phyloP scores from a whole-genome alignment of 1,284 basidiomycete species.

The Irpex sp. region DNA sequence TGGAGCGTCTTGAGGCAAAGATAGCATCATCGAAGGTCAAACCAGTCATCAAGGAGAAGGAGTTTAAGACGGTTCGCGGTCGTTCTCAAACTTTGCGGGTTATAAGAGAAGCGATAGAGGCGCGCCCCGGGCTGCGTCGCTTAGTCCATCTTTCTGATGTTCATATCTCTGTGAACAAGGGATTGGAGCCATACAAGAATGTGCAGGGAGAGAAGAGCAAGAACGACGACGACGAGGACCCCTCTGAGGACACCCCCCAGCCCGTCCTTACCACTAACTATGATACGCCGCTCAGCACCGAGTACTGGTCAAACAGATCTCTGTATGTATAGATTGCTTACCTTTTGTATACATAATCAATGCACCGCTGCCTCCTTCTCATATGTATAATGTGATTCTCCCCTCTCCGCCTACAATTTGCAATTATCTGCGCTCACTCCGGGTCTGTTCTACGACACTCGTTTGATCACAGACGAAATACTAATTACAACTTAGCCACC shows the following conservation, averaged over 20 bases:
- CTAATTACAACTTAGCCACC: too few relatives aligned
- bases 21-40: slow-evolving; percentile 13
- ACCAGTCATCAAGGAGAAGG: slow-evolving; percentile 4
- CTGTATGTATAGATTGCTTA: too few relatives aligned
- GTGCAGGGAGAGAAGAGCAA: not conserved
- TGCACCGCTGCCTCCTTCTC: too few relatives aligned
- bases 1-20: slow-evolving; percentile 29
- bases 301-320: too few relatives aligned
- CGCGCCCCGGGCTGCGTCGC: slow-evolving; percentile 22
- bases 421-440: too few relatives aligned
- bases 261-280: not conserved
- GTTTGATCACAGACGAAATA: too few relatives aligned
- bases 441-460: too few relatives aligned
- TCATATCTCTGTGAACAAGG: slow-evolving; percentile 35
- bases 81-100: slow-evolving; percentile 21
- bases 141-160: slow-evolving; percentile 45
- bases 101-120: slow-evolving; percentile 22
- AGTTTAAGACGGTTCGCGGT: slow-evolving; percentile 5
- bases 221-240: slow-evolving; percentile 5
- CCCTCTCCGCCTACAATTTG: too few relatives aligned
- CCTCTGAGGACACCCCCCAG: not conserved
- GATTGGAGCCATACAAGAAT: slow-evolving; percentile 10
- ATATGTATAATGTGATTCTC: too few relatives aligned
- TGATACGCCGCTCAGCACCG: not conserved
- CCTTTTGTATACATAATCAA: too few relatives aligned